Percentiles rank a stretch among this genome's conserved stretches.
Conservation (phyloP, 495 filamentous ascomycete species). For the Jackrogersella multiformis region DNA sequence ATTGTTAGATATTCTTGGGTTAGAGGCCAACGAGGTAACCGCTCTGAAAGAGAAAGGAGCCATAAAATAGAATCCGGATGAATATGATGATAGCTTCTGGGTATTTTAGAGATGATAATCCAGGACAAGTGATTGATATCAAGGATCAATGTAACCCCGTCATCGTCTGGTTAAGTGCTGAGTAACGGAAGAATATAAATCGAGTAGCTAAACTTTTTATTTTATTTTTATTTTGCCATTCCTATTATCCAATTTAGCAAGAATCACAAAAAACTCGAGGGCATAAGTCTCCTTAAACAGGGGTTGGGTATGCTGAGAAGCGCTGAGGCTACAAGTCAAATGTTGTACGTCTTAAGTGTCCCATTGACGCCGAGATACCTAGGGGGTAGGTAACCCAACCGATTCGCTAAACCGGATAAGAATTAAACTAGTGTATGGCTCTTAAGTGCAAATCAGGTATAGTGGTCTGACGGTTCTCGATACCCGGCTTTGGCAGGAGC, state of each 20-base stretch:
- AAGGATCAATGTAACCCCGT: too few relatives aligned
- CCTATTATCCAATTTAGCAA: too few relatives aligned
- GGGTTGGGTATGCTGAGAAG: too few relatives aligned
- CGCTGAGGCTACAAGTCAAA: too few relatives aligned
- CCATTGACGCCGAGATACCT: too few relatives aligned
- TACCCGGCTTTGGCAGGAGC: background rate
- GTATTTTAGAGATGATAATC: background rate
- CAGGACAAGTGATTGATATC: background rate
- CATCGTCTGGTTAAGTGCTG: too few relatives aligned
- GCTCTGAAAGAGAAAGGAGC: conserved; percentile 73
- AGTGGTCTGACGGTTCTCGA: background rate
- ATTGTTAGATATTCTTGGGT: conserved; percentile 70
- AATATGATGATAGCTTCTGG: background rate
- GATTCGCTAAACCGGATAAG: background rate
- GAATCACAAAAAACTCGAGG: too few relatives aligned
- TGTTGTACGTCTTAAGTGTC: too few relatives aligned
- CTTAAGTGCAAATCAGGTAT: background rate
- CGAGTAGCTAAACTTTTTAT: background rate
- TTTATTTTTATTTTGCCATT: too few relatives aligned
- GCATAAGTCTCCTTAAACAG: too few relatives aligned
- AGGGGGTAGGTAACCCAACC: too few relatives aligned
- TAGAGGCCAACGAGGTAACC: conserved; percentile 68
- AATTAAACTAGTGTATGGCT: conserved; percentile 1
- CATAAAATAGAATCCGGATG: conserved; percentile 59
- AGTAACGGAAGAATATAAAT: too few relatives aligned